Evolutionary conservation across 352 stramenopile species (phyloP), one percentile per base, ranked within the genome.

Genomic region (Poterioochromonas sp.): DNA sequence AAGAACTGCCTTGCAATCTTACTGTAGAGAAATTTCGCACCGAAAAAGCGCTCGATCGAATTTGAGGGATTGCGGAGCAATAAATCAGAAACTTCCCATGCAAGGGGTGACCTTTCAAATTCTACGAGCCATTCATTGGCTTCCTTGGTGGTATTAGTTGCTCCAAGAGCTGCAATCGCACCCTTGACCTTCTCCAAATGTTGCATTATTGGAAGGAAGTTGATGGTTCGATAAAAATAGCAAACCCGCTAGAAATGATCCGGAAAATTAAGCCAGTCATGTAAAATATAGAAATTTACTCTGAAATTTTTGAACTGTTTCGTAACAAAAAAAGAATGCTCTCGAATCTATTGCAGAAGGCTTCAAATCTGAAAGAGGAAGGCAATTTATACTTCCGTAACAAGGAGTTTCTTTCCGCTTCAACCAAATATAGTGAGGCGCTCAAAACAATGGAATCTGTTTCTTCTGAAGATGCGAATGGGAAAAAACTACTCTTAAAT

Each of bases 61-160:
- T 34, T 37, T 39, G 35, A 37, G 3, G 39, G 20, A 26, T 74
- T 37, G 8, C 2, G 8, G 11, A 74, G 37, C 2, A 74, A n/a
- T 1, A 51, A 18, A 15, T 74, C 39, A 15, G 65, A 34, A 58
- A 54, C 65, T 54, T 32, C n/a, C 65, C 65, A 74, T 29, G 65
- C 65, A 26, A 8, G 1, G 11, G 43, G 11, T 18, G 65, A 74
- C 22, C 11, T 53, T 54, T 74, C 65, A 54, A 74, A 74, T 2
- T 74, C 43, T 35, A 54, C 43, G 1, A 74, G n/a, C 65, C 65
- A 74, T 35, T 74, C 41, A 39, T 74, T 74, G 2, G 65, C 65
- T 26, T 74, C 29, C 39, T 22, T 3, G 1, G 43, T 71, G 2
- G 11, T 34, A 35, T 26, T 35, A 22, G 22, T 2, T 12, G 5